A percentile compares a stretch with the other conserved stretches of the same genome.
Conservation (phyloP, 148 eudicot species). For the Nepenthes mirabilis region DNA sequence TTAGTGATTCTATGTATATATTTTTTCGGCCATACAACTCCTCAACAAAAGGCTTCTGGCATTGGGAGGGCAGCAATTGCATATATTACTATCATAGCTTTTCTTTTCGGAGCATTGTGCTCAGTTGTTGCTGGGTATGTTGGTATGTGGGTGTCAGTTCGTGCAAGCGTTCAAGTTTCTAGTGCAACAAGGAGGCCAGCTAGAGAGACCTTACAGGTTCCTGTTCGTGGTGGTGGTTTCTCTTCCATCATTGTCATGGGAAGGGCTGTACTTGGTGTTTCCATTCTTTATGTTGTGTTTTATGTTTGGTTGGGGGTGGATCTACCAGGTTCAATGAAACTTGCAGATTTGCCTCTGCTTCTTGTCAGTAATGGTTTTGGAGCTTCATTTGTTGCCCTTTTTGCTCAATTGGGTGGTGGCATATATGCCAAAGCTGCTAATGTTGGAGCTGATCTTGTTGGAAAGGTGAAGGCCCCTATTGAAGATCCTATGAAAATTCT, state of each 20-base stretch:
- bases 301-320: slow-evolving; percentile 94
- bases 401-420: slow-evolving; percentile 99
- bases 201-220: slow-evolving; percentile 62
- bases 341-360: slow-evolving; percentile 92
- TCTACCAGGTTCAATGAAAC: slow-evolving; percentile 81
- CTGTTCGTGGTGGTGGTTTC: slow-evolving; percentile 99
- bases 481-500: slow-evolving; percentile 97
- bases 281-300: slow-evolving; percentile 83
- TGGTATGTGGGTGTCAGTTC: slow-evolving; percentile 99
- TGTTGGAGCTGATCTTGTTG: slow-evolving; percentile 99
- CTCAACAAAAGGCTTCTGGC: slow-evolving; percentile 90
- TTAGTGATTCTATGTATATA: slow-evolving; percentile 71
- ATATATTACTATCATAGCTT: slow-evolving; percentile 74
- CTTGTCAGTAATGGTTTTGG: slow-evolving; percentile 99
- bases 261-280: slow-evolving; percentile 90
- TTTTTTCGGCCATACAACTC: slow-evolving; percentile 66
- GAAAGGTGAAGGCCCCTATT: slow-evolving; percentile 47
- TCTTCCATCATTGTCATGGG: slow-evolving; percentile 93
- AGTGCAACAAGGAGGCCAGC: slow-evolving; percentile 99
- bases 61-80: slow-evolving; percentile 82
- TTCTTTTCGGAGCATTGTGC: slow-evolving; percentile 92
- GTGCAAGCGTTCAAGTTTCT: slow-evolving; percentile 94
- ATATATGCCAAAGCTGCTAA: slow-evolving; percentile 99
- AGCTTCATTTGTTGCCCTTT: slow-evolving; percentile 98
- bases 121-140: slow-evolving; percentile 97